Conservation (phyloP, 2,329 filamentous ascomycete genomes). For the Colletotrichum costaricense region DNA sequence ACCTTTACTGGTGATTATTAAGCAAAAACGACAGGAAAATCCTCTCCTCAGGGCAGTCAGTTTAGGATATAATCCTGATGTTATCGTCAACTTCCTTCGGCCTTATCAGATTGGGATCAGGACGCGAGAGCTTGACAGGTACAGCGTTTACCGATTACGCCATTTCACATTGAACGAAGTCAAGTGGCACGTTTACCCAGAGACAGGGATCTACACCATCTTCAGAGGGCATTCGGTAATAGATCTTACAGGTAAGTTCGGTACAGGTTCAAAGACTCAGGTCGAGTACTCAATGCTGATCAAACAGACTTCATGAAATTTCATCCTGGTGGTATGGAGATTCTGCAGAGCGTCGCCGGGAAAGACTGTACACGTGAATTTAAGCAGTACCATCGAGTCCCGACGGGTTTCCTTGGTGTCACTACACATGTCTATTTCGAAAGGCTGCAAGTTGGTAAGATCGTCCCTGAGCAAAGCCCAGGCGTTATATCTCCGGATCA, state of each 20-base stretch:
- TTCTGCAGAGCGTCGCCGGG: background rate
- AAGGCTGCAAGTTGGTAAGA: background rate
- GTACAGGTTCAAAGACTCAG: background rate
- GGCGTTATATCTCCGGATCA: background rate
- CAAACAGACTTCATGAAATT: background rate
- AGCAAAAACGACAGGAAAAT: background rate
- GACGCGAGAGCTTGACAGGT: too few species aligned
- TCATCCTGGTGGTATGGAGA: background rate
- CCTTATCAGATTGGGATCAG: background rate
- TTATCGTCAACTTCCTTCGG: background rate
- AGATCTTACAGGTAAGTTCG: background rate
- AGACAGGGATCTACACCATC: background rate
- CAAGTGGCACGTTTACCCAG: background rate
- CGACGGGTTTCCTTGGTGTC: background rate
- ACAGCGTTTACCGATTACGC: background rate
- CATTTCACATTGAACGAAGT: slow-evolving; percentile 2
- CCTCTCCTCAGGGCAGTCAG: background rate
- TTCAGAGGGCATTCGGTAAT: background rate
- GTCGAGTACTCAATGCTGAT: background rate
- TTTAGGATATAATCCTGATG: background rate
- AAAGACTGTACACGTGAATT: background rate
- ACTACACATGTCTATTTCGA: background rate
- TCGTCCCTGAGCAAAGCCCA: background rate
- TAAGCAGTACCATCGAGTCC: background rate
- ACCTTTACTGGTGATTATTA: background rate